Evolutionary conservation across 805 yeast genomes (phyloP).

Genomic region (Kluyveromyces aestuarii): DNA sequence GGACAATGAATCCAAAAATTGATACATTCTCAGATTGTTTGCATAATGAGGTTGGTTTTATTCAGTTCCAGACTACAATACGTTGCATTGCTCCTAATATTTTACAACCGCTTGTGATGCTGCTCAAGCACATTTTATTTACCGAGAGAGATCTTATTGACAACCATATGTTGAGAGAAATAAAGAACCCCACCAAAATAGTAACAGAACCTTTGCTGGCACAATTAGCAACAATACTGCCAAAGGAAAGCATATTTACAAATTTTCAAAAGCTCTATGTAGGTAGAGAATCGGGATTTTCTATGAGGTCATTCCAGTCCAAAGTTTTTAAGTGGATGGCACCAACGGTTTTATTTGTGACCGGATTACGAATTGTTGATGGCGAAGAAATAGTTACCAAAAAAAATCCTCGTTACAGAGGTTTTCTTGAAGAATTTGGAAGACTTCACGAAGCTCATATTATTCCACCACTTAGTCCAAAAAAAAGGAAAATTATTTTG

Average conservation of each 20-base stretch:
- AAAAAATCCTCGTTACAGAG: conserved; percentile 35
- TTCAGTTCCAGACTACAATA: conserved; percentile 29
- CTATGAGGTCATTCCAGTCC: conserved; percentile 78
- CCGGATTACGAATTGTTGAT: conserved; percentile 45
- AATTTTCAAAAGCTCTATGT: conserved; percentile 53
- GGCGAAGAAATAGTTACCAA: conserved; percentile 15
- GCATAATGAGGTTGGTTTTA: conserved; percentile 15
- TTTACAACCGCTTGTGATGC: conserved; percentile 35
- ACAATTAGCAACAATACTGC: conserved; percentile 34
- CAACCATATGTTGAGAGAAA: conserved; percentile 1
- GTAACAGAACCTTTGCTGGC: conserved; percentile 30
- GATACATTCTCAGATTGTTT: conserved; percentile 11
- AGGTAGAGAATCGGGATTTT: conserved; percentile 69
- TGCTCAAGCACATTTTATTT: conserved; percentile 37
- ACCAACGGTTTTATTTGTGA: conserved; percentile 62
- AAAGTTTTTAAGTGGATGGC: conserved; percentile 87
- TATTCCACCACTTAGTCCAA: conserved; percentile 9
- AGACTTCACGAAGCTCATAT: conserved; percentile 26
- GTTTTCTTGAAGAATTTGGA: conserved; percentile 44
- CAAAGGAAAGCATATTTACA: conserved; percentile 34
- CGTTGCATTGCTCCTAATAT: conserved; percentile 34
- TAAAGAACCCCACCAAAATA: conserved; percentile 8
- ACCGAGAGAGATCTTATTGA: conserved; percentile 17
- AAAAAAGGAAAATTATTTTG: conserved; percentile 40
- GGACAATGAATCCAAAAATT: conserved; percentile 39